Evolutionary conservation across 352 stramenopile genomes (phyloP).

Genomic region (Sclerospora graminicola): DNA sequence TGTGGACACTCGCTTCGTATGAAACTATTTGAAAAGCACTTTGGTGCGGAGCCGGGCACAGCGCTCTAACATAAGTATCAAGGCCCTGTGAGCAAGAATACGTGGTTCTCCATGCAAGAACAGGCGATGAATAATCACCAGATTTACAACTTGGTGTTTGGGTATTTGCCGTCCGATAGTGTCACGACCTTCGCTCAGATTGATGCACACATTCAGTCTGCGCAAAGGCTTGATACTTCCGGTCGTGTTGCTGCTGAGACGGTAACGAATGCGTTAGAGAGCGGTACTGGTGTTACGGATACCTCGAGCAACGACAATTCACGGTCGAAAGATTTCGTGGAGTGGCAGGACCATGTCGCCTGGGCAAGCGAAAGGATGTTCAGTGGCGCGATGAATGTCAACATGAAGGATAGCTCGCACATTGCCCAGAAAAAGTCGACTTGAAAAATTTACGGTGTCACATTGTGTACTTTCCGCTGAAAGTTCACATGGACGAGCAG

Average conservation of each 20-base stretch:
- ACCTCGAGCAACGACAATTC: slow-evolving; percentile 15
- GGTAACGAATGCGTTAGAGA: slow-evolving; percentile 11
- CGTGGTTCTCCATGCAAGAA: slow-evolving; percentile 79
- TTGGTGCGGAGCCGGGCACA: too few species aligned
- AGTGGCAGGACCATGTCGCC: slow-evolving; percentile 14
- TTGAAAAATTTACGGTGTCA: slow-evolving; percentile 61
- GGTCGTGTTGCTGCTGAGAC: slow-evolving; percentile 19
- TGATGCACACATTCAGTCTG: too few species aligned
- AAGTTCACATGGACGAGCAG: slow-evolving; percentile 68
- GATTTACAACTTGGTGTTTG: too few species aligned
- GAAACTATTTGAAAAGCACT: slow-evolving; percentile 76
- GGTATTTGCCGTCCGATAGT: too few species aligned
- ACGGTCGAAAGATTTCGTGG: slow-evolving; percentile 12
- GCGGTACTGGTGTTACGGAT: too few species aligned
- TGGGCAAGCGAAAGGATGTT: slow-evolving; percentile 22
- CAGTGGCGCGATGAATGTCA: too few species aligned
- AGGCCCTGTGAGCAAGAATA: too few species aligned
- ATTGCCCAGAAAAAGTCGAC: too few species aligned
- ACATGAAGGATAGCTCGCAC: too few species aligned
- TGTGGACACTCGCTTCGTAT: slow-evolving; percentile 80
- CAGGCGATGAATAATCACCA: too few species aligned
- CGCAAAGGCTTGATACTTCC: slow-evolving; percentile 22
- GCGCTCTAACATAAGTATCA: too few species aligned
- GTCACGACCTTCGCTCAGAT: too few species aligned
- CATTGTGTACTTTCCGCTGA: slow-evolving; percentile 84